Conservation (phyloP, 768 basidiomycete genomes). For the Lyophyllum atratum region DNA sequence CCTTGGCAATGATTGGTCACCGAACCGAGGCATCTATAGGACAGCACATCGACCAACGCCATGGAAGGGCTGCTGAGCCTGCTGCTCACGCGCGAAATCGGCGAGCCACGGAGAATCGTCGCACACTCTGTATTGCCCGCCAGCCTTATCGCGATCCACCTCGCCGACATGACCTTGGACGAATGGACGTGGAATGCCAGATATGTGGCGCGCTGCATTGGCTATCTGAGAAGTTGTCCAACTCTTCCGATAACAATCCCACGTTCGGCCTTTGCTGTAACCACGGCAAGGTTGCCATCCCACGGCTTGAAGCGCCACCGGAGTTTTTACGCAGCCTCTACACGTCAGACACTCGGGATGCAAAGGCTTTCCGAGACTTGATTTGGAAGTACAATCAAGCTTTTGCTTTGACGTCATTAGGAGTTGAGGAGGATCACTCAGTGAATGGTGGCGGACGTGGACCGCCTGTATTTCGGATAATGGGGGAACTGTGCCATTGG, state of each 20-base stretch:
- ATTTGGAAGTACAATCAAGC: conserved; percentile 44
- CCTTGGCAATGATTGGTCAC: too few relatives aligned
- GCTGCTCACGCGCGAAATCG: too few relatives aligned
- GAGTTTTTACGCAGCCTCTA: conserved; percentile 21
- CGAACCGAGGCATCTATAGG: too few relatives aligned
- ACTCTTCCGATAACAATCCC: conserved; percentile 10
- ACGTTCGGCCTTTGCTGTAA: conserved; percentile 36
- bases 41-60: too few relatives aligned
- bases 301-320: conserved; percentile 22
- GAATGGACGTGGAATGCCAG: conserved; percentile 34
- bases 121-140: too few relatives aligned
- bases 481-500: conserved; percentile 36
- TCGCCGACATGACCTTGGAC: conserved; percentile 28
- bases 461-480: conserved; percentile 35
- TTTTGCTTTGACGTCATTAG: conserved; percentile 40
- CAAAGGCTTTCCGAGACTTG: conserved; percentile 31
- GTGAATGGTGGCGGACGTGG: conserved; percentile 28
- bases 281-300: conserved; percentile 33
- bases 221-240: conserved; percentile 25
- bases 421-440: conserved; percentile 28
- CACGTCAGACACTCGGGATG: conserved; percentile 1
- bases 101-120: too few relatives aligned
- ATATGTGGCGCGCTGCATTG: conserved; percentile 39
- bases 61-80: too few relatives aligned
- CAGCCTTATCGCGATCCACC: neutral